Evolutionary conservation across 192 early-diverging fungal species (phyloP).

Genomic region (Bifiguratus adelaidae): DNA sequence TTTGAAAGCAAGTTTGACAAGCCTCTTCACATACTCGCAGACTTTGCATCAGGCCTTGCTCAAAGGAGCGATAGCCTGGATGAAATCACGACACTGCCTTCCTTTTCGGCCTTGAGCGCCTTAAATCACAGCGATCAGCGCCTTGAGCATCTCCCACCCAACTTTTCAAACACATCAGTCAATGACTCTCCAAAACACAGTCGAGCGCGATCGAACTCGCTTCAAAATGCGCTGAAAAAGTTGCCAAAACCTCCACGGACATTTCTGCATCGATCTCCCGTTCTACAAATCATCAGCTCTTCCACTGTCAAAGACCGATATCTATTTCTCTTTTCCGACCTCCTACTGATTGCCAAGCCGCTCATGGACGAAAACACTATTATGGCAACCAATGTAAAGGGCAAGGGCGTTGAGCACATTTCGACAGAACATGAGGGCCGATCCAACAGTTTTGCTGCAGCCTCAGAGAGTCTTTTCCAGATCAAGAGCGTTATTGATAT

Average conservation of each 20-base stretch:
- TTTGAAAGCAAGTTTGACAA: too few relatives aligned
- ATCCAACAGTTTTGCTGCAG: conserved; percentile 13
- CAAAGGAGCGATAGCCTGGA: too few relatives aligned
- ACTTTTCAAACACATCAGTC: too few relatives aligned
- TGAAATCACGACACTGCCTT: too few relatives aligned
- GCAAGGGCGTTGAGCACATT: background rate
- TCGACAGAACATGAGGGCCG: background rate
- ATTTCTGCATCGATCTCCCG: conserved; percentile 45
- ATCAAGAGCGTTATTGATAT: conserved; percentile 42
- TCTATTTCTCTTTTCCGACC: conserved; percentile 53
- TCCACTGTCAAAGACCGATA: conserved; percentile 58
- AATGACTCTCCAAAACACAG: too few relatives aligned
- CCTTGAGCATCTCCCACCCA: too few relatives aligned
- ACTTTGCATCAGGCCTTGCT: too few relatives aligned
- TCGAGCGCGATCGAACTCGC: too few relatives aligned
- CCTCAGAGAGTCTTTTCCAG: conserved; percentile 35
- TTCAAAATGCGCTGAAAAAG: too few relatives aligned
- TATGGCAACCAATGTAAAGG: background rate
- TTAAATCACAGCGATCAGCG: too few relatives aligned
- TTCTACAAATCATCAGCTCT: conserved; percentile 51
- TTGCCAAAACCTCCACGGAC: conserved; percentile 35
- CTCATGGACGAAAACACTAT: conserved; percentile 36
- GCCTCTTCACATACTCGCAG: too few relatives aligned
- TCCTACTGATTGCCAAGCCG: conserved; percentile 54
- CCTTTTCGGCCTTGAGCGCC: too few relatives aligned